A percentile compares a stretch with the other conserved stretches of the same genome.
These are phyloP conservation scores for Hypholoma fasciculare DNA, from an alignment of 768 basidiomycete genomes.

Conservation along the genomic window DNA sequence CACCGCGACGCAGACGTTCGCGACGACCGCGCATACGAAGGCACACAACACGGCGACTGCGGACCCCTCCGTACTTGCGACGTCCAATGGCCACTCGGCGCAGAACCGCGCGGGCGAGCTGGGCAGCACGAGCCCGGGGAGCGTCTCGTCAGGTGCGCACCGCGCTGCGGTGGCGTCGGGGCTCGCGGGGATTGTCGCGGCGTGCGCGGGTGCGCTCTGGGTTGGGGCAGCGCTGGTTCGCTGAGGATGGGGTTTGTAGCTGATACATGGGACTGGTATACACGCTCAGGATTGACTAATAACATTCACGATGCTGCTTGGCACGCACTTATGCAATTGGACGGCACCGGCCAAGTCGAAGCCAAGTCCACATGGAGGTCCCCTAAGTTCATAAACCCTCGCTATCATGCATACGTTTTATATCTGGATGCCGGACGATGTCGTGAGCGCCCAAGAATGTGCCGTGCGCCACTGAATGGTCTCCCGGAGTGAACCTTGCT, in stretches of 20 bases:
- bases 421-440: too few relatives aligned
- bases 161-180: not conserved
- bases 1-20: constrained; percentile 42
- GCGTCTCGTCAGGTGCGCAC: constrained; percentile 13
- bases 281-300: not conserved
- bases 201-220: not conserved
- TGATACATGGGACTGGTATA: not conserved
- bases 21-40: constrained; percentile 60
- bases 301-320: too few relatives aligned
- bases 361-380: too few relatives aligned
- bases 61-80: constrained; percentile 55
- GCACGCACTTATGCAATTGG: too few relatives aligned
- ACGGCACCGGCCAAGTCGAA: too few relatives aligned
- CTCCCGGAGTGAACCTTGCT: too few relatives aligned
- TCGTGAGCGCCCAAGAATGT: too few relatives aligned
- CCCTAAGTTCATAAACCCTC: too few relatives aligned
- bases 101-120: constrained; percentile 11
- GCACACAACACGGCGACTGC: constrained; percentile 55
- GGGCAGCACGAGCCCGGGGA: constrained; percentile 26
- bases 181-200: not conserved
- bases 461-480: too few relatives aligned
- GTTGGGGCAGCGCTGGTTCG: not conserved
- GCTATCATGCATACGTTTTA: too few relatives aligned
- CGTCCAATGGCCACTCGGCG: constrained; percentile 44
- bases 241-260: not conserved